Evolutionary conservation across 257 asterid genomes (phyloP).

Genomic region (Handroanthus guayacan): DNA sequence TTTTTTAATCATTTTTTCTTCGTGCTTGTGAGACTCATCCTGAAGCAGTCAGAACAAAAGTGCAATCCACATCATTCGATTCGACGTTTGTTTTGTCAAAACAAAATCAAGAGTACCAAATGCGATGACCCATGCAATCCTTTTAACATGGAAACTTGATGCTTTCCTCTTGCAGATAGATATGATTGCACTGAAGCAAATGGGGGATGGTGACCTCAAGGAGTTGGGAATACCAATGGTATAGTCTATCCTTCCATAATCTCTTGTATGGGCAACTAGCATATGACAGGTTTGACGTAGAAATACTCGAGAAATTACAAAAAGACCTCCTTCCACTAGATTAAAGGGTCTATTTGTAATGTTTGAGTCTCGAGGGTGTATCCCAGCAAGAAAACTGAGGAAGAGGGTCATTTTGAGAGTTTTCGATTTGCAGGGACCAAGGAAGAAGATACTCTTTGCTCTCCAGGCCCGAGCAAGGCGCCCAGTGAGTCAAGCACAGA

Average conservation of each 20-base stretch:
- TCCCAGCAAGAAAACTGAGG: not conserved
- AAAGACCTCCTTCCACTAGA: no score
- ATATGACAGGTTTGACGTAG: not conserved
- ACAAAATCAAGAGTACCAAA: not conserved
- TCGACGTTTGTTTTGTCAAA: not conserved
- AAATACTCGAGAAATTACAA: no score
- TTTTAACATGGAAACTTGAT: slow-evolving; percentile 8
- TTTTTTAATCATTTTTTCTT: not conserved
- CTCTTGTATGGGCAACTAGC: not conserved
- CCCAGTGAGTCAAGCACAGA: slow-evolving; percentile 31
- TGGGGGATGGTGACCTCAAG: slow-evolving; percentile 74
- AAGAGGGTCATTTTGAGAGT: not conserved
- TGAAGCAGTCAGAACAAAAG: slow-evolving; percentile 6
- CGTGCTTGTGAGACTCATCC: not conserved
- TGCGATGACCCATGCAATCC: not conserved
- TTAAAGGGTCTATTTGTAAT: no score
- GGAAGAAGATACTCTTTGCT: slow-evolving; percentile 74
- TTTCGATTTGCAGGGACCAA: slow-evolving; percentile 65
- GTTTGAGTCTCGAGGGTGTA: no score
- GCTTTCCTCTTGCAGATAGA: slow-evolving; percentile 61
- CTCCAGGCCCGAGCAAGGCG: slow-evolving; percentile 47
- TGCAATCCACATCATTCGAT: not conserved
- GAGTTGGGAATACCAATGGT: slow-evolving; percentile 88
- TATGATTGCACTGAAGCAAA: slow-evolving; percentile 73
- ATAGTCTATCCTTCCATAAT: slow-evolving; percentile 23